Base-by-base conservation (phyloP, 176 grass and related monocot species). In the Cenchrus purpureus region DNA sequence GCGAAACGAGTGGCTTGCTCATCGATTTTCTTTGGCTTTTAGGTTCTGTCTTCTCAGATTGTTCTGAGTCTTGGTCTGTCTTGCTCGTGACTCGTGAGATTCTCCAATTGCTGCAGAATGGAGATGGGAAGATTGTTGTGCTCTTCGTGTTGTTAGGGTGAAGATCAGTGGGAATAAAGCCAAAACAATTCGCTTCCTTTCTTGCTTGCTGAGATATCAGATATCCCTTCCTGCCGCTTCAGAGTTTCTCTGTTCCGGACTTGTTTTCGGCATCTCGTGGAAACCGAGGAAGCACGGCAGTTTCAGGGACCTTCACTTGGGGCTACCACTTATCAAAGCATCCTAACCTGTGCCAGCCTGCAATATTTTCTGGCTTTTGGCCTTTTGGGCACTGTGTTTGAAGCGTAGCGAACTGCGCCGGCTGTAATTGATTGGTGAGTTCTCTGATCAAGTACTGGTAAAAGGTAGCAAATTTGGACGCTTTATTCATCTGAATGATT, bases 281-380 rank as follows among this genome's bases (percentile, higher is more conserved):
- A 78, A 83, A 86, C 28, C 58, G 83, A 63, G 59, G 78, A 86
- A 79, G 67, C 88, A 83, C 84, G 79, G 46, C 71, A 82, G 53
- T 65, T 37, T 49, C 77, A 86, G 71, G 76, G 60, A 58, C 52
- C 44, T 82, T 73, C 42, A 17, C 49, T 55, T 71, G 34, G 83
- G 54, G 31, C 40, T 45, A 40, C 37, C 37, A 40, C 34, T 34
- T 34, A 45, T 79, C 52, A 48, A 68, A 83, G n/a, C 68, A 87
- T 79, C 42, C 57, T 46, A 19, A 61, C 50, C 79, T 68, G 32
- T 75, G 9, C 43, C 44, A 51, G 43, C 29, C 53, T n/a, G 31
- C 14, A 25, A 16, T 69, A 4, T 74, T 22, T 79, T 58, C 59
- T 77, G 64, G 43, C 42, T 77, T 77, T 60, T 40, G 58, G 64